These are phyloP conservation scores for Teratosphaeria destructans DNA, from an alignment of 2,329 filamentous ascomycete genomes.

Conservation along the genomic window DNA sequence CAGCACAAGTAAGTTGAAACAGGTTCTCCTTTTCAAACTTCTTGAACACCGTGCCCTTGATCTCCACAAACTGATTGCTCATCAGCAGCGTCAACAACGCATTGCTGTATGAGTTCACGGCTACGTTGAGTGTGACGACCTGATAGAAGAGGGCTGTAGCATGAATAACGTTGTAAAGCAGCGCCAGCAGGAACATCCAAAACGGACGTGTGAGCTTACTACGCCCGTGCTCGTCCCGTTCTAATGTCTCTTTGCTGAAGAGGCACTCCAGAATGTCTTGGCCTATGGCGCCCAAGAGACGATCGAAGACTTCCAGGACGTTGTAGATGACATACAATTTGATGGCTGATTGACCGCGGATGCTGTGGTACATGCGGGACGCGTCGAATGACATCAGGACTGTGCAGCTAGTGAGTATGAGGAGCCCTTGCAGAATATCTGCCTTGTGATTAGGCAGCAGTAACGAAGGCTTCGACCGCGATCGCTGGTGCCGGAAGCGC, in stretches of 20 bases:
- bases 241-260: constrained; percentile 85
- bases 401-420: constrained; percentile 77
- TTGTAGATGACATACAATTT: constrained; percentile 99
- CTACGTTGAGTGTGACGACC: constrained; percentile 93
- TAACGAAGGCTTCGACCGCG: constrained; percentile 74
- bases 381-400: constrained; percentile 87
- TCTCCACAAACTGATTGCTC: constrained; percentile 97
- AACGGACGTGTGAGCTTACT: constrained; percentile 84
- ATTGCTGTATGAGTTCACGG: constrained; percentile 97
- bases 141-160: constrained; percentile 89
- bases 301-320: constrained; percentile 84
- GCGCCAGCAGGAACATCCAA: constrained; percentile 78
- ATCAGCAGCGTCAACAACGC: constrained; percentile 82
- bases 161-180: constrained; percentile 81
- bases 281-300: constrained; percentile 78
- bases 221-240: constrained; percentile 74
- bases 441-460: constrained; percentile 87
- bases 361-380: constrained; percentile 95
- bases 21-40: constrained; percentile 97
- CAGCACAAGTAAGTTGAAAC: constrained; percentile 91
- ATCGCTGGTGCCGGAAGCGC: constrained; percentile 54
- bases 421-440: constrained; percentile 78
- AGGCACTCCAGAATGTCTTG: constrained; percentile 95
- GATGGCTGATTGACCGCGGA: constrained; percentile 90
- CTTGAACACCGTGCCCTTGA: constrained; percentile 97